A percentile compares a stretch with the other conserved stretches of the same genome.
phyloP scores from a whole-genome alignment of 2,329 filamentous ascomycete species.

The Alternaria postmessia region DNA sequence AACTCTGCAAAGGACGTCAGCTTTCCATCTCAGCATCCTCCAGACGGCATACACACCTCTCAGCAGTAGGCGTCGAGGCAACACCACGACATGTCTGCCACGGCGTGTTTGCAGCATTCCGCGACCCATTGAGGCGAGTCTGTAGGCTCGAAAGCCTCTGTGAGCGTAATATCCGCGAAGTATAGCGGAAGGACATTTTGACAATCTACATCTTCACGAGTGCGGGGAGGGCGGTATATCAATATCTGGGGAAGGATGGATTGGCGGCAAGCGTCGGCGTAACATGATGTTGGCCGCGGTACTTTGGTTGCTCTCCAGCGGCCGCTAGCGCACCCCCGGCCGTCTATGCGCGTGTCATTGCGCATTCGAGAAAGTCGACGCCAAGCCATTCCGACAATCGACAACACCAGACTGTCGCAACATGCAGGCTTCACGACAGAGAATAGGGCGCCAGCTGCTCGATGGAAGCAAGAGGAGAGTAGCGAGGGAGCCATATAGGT shows the following conservation, averaged over 20 bases:
- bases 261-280: constrained; percentile 43
- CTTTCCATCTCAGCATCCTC: background rate
- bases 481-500: constrained; percentile 52
- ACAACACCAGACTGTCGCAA: constrained; percentile 23
- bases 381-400: constrained; percentile 33
- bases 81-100: constrained; percentile 62
- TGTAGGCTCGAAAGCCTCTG: constrained; percentile 24
- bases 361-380: constrained; percentile 36
- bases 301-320: background rate
- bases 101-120: constrained; percentile 20
- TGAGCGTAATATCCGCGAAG: constrained; percentile 34
- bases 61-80: constrained; percentile 66
- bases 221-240: constrained; percentile 26
- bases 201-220: constrained; percentile 29
- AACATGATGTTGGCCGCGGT: constrained; percentile 4
- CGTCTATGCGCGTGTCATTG: constrained; percentile 39
- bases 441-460: constrained; percentile 44
- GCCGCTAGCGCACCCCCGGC: constrained; percentile 12
- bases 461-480: constrained; percentile 22
- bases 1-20: constrained; percentile 52
- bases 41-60: constrained; percentile 60
- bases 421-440: constrained; percentile 38
- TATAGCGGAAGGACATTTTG: constrained; percentile 48
- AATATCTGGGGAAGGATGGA: constrained; percentile 38
- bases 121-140: constrained; percentile 26